A percentile compares a stretch with the other conserved stretches of the same genome.
Evolutionary conservation across 2,329 filamentous ascomycete species (phyloP).

Genomic region (Orbilia oligospora): DNA sequence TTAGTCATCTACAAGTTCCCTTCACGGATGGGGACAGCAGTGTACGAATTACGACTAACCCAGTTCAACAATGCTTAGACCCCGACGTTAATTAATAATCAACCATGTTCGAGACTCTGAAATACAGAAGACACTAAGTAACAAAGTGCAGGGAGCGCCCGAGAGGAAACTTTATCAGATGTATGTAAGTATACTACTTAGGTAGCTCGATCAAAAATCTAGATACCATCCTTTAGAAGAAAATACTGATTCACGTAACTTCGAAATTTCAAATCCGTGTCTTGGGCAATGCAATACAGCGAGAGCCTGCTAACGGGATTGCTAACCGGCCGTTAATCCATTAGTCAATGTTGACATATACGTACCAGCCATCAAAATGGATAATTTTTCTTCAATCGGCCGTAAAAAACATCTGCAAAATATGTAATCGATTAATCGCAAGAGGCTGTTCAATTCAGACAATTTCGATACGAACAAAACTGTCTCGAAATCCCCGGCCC

Average conservation of each 20-base stretch:
- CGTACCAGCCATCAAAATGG: too few species aligned
- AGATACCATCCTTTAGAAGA: background rate
- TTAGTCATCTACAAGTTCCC: background rate
- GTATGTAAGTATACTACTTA: too few species aligned
- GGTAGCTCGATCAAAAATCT: too few species aligned
- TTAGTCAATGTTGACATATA: constrained; percentile 17
- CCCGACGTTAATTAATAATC: too few species aligned
- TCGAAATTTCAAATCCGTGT: background rate
- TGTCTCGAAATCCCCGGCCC: background rate
- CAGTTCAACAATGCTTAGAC: background rate
- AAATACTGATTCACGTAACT: background rate
- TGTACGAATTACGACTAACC: background rate
- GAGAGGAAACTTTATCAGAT: too few species aligned
- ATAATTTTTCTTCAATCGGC: constrained; percentile 11
- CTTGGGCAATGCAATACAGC: background rate
- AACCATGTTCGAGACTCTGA: too few species aligned
- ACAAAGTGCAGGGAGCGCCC: too few species aligned
- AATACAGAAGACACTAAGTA: too few species aligned
- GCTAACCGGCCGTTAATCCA: constrained; percentile 1
- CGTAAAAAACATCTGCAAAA: background rate
- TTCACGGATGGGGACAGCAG: background rate
- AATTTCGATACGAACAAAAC: background rate
- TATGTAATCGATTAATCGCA: background rate
- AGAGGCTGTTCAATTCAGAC: background rate
- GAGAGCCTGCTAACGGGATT: background rate